These are phyloP conservation scores for Monosporascus ibericus DNA, from an alignment of 2,329 filamentous ascomycete genomes.

Conservation along the genomic window DNA sequence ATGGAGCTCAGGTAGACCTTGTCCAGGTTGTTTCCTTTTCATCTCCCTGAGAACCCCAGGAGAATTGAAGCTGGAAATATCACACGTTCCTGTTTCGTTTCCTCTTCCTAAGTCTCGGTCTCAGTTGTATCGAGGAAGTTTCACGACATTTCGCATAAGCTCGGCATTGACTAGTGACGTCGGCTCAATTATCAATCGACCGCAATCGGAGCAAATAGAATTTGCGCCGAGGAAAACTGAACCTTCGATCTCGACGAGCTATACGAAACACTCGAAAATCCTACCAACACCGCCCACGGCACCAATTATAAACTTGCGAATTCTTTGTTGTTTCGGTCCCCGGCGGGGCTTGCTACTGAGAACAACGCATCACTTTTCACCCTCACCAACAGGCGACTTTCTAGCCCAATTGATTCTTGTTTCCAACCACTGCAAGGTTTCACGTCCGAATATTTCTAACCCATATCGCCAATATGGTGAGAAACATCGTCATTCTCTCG, in stretches of 20 bases:
- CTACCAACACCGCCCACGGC: too few relatives aligned
- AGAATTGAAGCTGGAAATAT: not conserved
- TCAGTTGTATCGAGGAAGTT: not conserved
- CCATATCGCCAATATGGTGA: slow-evolving; percentile 60
- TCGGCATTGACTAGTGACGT: not conserved
- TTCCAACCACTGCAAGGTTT: not conserved
- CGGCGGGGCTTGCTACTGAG: too few relatives aligned
- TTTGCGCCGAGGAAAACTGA: not conserved
- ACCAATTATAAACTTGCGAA: too few relatives aligned
- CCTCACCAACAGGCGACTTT: too few relatives aligned
- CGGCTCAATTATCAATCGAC: slow-evolving; percentile 1
- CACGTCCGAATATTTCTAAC: not conserved
- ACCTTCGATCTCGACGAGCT: not conserved
- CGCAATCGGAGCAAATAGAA: slow-evolving; percentile 15
- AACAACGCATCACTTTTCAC: too few relatives aligned
- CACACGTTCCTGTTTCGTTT: not conserved
- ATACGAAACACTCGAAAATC: too few relatives aligned
- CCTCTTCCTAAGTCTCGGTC: not conserved
- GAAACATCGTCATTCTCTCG: slow-evolving; percentile 89
- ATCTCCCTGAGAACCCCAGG: too few relatives aligned
- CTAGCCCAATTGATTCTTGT: not conserved
- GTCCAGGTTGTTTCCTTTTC: not conserved
- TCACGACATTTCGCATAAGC: not conserved
- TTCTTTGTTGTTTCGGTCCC: too few relatives aligned
- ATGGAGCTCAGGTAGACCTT: not conserved